Evolutionary conservation across 2,329 filamentous ascomycete genomes (phyloP).

Genomic region (Colletotrichum salicis): DNA sequence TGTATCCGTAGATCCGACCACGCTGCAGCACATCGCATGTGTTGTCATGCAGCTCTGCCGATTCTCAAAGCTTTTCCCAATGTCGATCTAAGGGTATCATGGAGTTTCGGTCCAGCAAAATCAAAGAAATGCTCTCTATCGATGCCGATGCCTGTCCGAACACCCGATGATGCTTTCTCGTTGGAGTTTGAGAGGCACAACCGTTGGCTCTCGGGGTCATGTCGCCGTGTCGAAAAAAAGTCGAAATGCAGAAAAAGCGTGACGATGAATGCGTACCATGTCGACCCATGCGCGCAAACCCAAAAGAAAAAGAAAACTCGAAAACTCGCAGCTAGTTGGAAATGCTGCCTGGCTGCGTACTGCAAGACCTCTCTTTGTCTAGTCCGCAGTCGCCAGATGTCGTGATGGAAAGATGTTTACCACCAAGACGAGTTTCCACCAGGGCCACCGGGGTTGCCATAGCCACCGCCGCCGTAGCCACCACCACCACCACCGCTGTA

Average conservation of each 20-base stretch:
- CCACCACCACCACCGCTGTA: slow-evolving; percentile 51
- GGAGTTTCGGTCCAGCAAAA: slow-evolving; percentile 41
- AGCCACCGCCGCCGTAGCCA: slow-evolving; percentile 64
- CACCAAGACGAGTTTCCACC: slow-evolving; percentile 77
- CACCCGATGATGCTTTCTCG: slow-evolving; percentile 48
- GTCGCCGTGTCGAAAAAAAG: slow-evolving; percentile 44
- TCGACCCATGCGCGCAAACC: slow-evolving; percentile 33
- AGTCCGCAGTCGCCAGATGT: slow-evolving; percentile 10
- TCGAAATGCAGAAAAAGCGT: slow-evolving; percentile 43
- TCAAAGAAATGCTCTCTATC: slow-evolving; percentile 40
- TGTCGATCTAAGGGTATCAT: slow-evolving; percentile 43
- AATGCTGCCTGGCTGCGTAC: slow-evolving; percentile 30
- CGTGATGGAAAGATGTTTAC: slow-evolving; percentile 52
- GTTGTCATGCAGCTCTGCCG: slow-evolving; percentile 38
- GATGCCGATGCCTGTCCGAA: slow-evolving; percentile 44
- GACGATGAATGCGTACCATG: slow-evolving; percentile 39
- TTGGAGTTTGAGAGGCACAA: slow-evolving; percentile 42
- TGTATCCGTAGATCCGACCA: slow-evolving; percentile 35
- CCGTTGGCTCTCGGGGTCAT: slow-evolving; percentile 47
- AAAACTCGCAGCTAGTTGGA: slow-evolving; percentile 48
- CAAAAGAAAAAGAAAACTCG: slow-evolving; percentile 31
- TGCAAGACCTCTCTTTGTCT: not conserved
- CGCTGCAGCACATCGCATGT: slow-evolving; percentile 31
- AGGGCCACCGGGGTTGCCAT: slow-evolving; percentile 75
- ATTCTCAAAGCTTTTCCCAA: slow-evolving; percentile 41